Evolutionary conservation across 1,139 yeast species (phyloP).

Genomic region (Meyerozyma athensensis): DNA sequence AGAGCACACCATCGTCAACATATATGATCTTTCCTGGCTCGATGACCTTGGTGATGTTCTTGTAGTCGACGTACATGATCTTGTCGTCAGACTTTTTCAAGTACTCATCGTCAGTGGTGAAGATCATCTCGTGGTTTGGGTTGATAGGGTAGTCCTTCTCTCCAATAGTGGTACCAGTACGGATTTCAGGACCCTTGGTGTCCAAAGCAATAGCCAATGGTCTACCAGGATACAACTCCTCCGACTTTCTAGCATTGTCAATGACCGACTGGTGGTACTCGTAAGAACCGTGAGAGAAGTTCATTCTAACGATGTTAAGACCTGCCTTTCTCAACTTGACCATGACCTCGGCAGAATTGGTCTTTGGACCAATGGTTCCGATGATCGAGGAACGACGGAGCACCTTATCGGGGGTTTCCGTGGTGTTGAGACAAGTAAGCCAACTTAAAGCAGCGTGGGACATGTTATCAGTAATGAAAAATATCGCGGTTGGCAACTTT

Average conservation of each 20-base stretch:
- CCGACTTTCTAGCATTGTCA: constrained; percentile 95
- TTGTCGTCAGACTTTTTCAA: constrained; percentile 67
- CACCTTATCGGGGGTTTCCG: constrained; percentile 75
- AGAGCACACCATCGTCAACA: constrained; percentile 96
- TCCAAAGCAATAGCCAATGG: constrained; percentile 98
- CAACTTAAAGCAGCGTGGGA: constrained; percentile 45
- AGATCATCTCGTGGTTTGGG: constrained; percentile 84
- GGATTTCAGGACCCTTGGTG: constrained; percentile 99
- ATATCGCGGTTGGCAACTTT: neutral
- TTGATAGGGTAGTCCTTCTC: constrained; percentile 77
- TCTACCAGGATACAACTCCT: constrained; percentile 85
- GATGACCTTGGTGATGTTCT: constrained; percentile 93
- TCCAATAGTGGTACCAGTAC: constrained; percentile 90
- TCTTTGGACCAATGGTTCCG: constrained; percentile 98
- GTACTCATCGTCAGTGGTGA: constrained; percentile 86
- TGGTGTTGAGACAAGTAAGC: constrained; percentile 79
- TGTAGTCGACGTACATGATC: constrained; percentile 87
- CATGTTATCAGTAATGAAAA: constrained; percentile 12
- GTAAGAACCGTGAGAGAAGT: constrained; percentile 96
- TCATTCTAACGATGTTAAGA: constrained; percentile 95
- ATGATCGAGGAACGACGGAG: constrained; percentile 94
- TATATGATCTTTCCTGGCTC: constrained; percentile 82
- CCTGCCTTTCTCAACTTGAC: constrained; percentile 94
- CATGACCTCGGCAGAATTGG: constrained; percentile 82
- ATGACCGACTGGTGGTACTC: constrained; percentile 95